Conservation (phyloP, 441 rosid genomes). For the Populus hybrid region DNA sequence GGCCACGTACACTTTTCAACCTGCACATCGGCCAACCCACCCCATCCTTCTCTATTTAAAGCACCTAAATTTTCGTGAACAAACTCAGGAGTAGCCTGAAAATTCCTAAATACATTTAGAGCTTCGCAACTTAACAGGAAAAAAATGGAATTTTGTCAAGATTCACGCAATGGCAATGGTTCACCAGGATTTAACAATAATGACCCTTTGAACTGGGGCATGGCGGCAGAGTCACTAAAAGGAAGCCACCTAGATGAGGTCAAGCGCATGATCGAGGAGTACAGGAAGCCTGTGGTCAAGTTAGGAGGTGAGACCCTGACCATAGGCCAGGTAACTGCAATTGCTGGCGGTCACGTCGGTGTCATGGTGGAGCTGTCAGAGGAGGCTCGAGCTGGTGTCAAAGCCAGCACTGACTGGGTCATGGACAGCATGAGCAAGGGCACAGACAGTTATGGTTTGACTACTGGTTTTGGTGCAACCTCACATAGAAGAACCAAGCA, state of each 20-base stretch:
- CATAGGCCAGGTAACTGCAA: constrained; percentile 57
- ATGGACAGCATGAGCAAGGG: constrained; percentile 67
- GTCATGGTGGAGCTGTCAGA: constrained; percentile 55
- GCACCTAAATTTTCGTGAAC: constrained; percentile 9
- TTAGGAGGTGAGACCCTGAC: constrained; percentile 65
- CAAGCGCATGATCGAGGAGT: constrained; percentile 61
- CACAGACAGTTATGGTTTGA: constrained; percentile 63
- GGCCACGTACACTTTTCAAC: constrained; percentile 42
- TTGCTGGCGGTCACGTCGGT: constrained; percentile 23
- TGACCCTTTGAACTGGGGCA: constrained; percentile 65
- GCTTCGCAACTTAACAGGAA: not conserved
- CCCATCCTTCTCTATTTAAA: constrained; percentile 39
- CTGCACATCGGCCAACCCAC: constrained; percentile 54
- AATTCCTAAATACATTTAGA: constrained; percentile 16
- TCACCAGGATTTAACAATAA: constrained; percentile 11
- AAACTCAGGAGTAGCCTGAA: constrained; percentile 35
- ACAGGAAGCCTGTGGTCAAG: constrained; percentile 44
- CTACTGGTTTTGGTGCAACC: constrained; percentile 74
- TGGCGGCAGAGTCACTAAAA: constrained; percentile 49
- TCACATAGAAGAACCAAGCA: constrained; percentile 67
- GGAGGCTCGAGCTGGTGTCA: constrained; percentile 49
- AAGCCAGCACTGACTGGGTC: constrained; percentile 74
- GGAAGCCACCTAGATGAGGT: constrained; percentile 75
- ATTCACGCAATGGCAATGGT: constrained; percentile 5
- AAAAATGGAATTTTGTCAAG: constrained; percentile 23